Evolutionary conservation across 2,329 filamentous ascomycete species (phyloP).

Genomic region (Sclerotinia minor): DNA sequence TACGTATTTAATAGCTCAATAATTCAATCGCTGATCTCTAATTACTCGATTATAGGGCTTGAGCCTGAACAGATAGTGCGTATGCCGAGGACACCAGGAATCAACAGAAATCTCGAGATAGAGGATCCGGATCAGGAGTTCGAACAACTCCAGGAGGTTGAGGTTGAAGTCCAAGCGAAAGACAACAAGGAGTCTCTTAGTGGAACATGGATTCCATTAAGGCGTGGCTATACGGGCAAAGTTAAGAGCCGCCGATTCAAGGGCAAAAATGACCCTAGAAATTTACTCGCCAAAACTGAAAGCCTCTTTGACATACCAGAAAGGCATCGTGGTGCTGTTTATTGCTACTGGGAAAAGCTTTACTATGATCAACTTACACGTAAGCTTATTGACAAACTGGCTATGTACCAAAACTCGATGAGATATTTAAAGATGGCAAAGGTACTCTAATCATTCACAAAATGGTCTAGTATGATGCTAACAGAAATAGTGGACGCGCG

Average conservation of each 20-base stretch:
- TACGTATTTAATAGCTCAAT: conserved; percentile 23
- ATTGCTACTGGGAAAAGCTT: conserved; percentile 38
- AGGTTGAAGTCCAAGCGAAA: conserved; percentile 29
- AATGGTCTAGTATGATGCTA: not conserved
- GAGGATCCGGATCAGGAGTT: conserved; percentile 39
- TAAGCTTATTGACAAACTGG: conserved; percentile 29
- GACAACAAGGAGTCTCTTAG: conserved; percentile 32
- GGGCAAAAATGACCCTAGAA: conserved; percentile 30
- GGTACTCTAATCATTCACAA: conserved; percentile 24
- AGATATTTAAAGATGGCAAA: conserved; percentile 32
- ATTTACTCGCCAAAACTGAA: conserved; percentile 27
- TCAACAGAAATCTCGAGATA: conserved; percentile 35
- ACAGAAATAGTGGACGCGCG: conserved; percentile 26
- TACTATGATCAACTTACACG: conserved; percentile 31
- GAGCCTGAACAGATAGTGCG: conserved; percentile 30
- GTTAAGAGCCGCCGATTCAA: conserved; percentile 15
- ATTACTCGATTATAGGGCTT: conserved; percentile 33
- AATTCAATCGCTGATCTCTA: not conserved
- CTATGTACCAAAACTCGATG: conserved; percentile 32
- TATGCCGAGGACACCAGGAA: conserved; percentile 33
- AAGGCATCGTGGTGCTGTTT: conserved; percentile 37
- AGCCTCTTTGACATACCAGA: conserved; percentile 38
- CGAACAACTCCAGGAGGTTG: conserved; percentile 36
- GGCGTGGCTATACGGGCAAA: conserved; percentile 35
- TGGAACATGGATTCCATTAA: conserved; percentile 36